phyloP scores from a whole-genome alignment of 1,284 basidiomycete genomes.

The Ganoderma boninense region DNA sequence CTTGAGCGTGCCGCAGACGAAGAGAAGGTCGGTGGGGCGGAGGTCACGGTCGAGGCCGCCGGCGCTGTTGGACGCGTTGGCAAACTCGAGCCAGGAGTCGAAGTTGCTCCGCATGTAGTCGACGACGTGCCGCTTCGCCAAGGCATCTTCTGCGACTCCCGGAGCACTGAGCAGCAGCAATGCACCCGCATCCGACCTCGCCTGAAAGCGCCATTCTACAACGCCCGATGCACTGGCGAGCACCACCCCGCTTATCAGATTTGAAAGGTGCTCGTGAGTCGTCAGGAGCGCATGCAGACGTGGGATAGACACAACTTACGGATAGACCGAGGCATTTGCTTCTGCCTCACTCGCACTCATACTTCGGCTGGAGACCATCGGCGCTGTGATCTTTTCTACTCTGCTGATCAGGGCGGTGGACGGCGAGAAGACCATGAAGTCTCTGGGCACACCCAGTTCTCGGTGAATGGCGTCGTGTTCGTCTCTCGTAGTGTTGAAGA shows the following conservation, averaged over 20 bases:
- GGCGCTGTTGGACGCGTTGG: too few species aligned
- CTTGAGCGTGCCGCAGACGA: too few species aligned
- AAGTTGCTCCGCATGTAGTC: too few species aligned
- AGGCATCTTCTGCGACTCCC: background rate
- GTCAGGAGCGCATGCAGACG: background rate
- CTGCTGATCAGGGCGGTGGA: background rate
- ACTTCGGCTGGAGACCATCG: constrained; percentile 13
- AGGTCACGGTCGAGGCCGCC: too few species aligned
- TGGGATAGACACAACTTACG: background rate
- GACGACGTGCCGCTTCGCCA: too few species aligned
- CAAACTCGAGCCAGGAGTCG: too few species aligned
- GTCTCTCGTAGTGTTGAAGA: constrained; percentile 30
- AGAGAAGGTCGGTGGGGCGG: too few species aligned
- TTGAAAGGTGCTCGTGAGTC: background rate
- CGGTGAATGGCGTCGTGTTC: constrained; percentile 6
- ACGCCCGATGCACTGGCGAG: background rate
- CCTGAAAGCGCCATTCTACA: constrained; percentile 7
- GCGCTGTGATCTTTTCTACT: constrained; percentile 12
- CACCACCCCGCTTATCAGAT: background rate
- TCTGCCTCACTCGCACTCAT: constrained; percentile 1
- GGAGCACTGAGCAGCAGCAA: constrained; percentile 19
- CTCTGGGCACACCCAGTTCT: constrained; percentile 5
- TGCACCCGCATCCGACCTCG: constrained; percentile 13
- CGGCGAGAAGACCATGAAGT: constrained; percentile 3
- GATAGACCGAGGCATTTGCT: background rate